Percentiles rank a stretch among this genome's conserved stretches.
These are phyloP conservation scores for Hemisphaericaspora xylanilytica DNA, from an alignment of 1,139 yeast genomes.

Conservation along the genomic window DNA sequence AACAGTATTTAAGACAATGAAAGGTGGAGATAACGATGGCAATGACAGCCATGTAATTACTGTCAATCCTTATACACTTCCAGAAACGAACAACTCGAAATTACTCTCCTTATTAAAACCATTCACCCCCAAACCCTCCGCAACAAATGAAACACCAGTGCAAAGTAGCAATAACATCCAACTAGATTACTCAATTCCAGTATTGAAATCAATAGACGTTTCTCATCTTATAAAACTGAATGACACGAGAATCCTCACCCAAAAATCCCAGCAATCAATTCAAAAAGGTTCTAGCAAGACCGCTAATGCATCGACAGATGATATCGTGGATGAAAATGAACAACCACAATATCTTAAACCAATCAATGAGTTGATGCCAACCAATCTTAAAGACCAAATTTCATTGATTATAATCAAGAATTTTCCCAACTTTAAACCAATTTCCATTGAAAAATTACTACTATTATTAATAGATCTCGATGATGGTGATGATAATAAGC, in stretches of 20 bases:
- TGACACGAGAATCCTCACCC: slow-evolving; percentile 19
- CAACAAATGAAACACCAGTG: not conserved
- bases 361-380: slow-evolving; percentile 29
- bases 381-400: slow-evolving; percentile 37
- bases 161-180: not conserved
- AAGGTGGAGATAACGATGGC: not conserved
- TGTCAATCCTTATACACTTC: slow-evolving; percentile 17
- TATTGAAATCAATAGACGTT: slow-evolving; percentile 23
- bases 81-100: slow-evolving; percentile 15
- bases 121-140: not conserved
- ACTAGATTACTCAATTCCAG: slow-evolving; percentile 20
- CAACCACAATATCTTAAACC: slow-evolving; percentile 19
- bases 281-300: not conserved
- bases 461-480: slow-evolving; percentile 11
- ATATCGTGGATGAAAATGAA: slow-evolving; percentile 14
- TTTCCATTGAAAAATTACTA: slow-evolving; percentile 30
- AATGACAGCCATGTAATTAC: slow-evolving; percentile 3
- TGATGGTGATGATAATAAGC: not conserved
- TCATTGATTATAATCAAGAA: slow-evolving; percentile 32
- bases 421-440: slow-evolving; percentile 31
- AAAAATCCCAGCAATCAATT: slow-evolving; percentile 4
- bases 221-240: slow-evolving; percentile 22
- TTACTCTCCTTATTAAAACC: slow-evolving; percentile 16
- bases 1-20: no score
- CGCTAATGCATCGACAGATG: slow-evolving; percentile 3